Evolutionary conservation across 2,329 filamentous ascomycete species (phyloP), one percentile per base, ranked within the genome.

Genomic region (Ophiosphaerella korrae): DNA sequence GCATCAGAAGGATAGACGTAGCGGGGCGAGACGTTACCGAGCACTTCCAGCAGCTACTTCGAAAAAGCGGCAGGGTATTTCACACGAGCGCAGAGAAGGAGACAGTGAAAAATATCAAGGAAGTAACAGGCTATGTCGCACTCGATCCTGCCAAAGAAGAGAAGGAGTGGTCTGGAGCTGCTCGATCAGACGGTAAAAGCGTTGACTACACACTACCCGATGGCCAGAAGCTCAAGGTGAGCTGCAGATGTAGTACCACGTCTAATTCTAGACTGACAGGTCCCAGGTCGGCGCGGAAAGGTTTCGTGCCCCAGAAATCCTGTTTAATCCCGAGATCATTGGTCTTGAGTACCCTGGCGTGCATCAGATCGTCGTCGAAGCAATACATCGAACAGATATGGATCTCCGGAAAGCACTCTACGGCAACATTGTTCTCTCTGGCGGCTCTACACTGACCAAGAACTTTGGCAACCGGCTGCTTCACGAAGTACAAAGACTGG

Each of bases 11-110:
- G 60, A 97, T 99, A 71, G 94, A 99, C 72, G 92, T 99, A 29
- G 94, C 94, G 11, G 94, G 94, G 24, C 84, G 94, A 65, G 94
- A 99, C 74, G 91, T 99, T 16, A 99, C 94, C 40, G 94, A 99
- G 75, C 87, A 99, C 72, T 80, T 99, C 77, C 94, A 99, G 76
- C 87, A 88, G 53, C 78, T 97, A 63, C 80, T 99, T 62, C 85
- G 94, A 68, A 97, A 97, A 81, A 90, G 87, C 64, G 94, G 94
- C 42, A 91, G 94, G 71, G 86, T 97, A 14, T 96, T 99, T 74
- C 93, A 97, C 77, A 99, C 94, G 14, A 97, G 92, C 72, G 94
- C 94, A 11, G 94, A 99, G 81, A 99, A 99, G 79, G 94, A 99
- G 77, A 92, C 97, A n/a, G 94, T 99, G 50, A 86, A 93, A 60